These are phyloP conservation scores for Gossypium gossypioides DNA, from an alignment of 441 rosid species.

Conservation along the genomic window DNA sequence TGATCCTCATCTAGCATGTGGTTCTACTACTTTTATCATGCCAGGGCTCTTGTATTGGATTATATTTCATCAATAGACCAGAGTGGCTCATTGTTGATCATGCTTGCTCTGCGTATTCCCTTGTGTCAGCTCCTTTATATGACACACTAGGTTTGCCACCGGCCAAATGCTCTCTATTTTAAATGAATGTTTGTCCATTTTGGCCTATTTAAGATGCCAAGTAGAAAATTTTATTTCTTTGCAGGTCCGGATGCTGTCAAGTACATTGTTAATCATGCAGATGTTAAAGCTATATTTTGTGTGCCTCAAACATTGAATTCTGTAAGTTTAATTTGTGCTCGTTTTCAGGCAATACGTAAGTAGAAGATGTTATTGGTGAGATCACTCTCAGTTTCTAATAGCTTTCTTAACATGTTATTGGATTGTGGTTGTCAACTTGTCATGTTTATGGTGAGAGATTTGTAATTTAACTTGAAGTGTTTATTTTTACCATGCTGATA, in stretches of 20 bases:
- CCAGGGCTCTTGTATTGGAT: conserved; percentile 79
- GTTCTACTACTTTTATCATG: conserved; percentile 19
- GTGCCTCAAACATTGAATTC: conserved; percentile 68
- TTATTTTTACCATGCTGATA: neutral
- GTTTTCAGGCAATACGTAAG: neutral
- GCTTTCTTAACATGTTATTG: neutral
- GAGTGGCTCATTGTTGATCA: conserved; percentile 96
- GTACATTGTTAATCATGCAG: conserved; percentile 79
- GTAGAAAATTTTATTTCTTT: conserved; percentile 13
- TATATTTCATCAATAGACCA: conserved; percentile 89
- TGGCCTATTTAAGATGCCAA: conserved; percentile 7
- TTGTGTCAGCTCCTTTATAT: conserved; percentile 83
- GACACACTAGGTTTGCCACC: conserved; percentile 80
- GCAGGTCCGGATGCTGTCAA: conserved; percentile 99
- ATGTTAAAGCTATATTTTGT: conserved; percentile 78
- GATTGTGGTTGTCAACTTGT: neutral
- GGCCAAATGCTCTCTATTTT: conserved; percentile 4
- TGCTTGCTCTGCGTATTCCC: conserved; percentile 92
- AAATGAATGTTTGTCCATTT: conserved; percentile 11
- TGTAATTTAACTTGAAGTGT: neutral
- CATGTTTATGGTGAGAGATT: neutral
- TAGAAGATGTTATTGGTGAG: neutral
- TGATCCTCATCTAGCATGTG: conserved; percentile 11
- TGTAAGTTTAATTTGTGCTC: conserved; percentile 35
- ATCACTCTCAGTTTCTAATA: conserved; percentile 1